These are phyloP conservation scores for Ormosia semicastrata DNA, from an alignment of 306 rosid species.

Conservation along the genomic window DNA sequence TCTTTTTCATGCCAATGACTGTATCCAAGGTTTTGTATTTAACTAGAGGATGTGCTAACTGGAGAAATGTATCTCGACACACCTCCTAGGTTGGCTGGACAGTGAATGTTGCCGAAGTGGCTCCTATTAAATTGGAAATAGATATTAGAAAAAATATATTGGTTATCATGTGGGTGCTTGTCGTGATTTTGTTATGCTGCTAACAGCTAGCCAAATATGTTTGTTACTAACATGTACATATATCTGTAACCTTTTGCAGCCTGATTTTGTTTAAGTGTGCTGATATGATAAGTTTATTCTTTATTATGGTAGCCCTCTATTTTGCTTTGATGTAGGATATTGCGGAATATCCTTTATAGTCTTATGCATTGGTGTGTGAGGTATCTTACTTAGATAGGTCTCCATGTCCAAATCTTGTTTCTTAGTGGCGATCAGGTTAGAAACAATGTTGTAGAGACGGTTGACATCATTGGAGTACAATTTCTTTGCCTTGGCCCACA, in stretches of 20 bases:
- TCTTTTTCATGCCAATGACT: slow-evolving; percentile 15
- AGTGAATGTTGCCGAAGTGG: slow-evolving; percentile 5
- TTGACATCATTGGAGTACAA: too few relatives aligned
- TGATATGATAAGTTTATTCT: slow-evolving; percentile 18
- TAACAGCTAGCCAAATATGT: slow-evolving; percentile 1
- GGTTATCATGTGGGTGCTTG: slow-evolving; percentile 8
- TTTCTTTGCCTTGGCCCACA: too few relatives aligned
- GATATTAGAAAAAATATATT: neutral
- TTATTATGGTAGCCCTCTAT: neutral
- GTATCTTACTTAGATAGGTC: too few relatives aligned
- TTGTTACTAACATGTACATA: neutral
- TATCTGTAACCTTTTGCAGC: slow-evolving; percentile 17
- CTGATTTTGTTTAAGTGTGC: slow-evolving; percentile 17
- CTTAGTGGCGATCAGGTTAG: too few relatives aligned
- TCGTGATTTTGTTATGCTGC: slow-evolving; percentile 18
- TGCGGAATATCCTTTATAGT: slow-evolving; percentile 25
- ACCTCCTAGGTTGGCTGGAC: slow-evolving; percentile 13
- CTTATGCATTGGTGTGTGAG: slow-evolving; percentile 3
- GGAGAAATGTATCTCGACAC: slow-evolving; percentile 14
- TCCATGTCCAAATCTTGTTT: too few relatives aligned
- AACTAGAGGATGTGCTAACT: slow-evolving; percentile 21
- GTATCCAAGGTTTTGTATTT: slow-evolving; percentile 14
- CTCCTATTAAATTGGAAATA: neutral
- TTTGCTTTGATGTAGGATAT: slow-evolving; percentile 9
- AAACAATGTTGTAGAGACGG: too few relatives aligned